These are phyloP conservation scores for Pyrenopolyporus hunteri DNA, from an alignment of 495 filamentous ascomycete genomes.

Conservation along the genomic window DNA sequence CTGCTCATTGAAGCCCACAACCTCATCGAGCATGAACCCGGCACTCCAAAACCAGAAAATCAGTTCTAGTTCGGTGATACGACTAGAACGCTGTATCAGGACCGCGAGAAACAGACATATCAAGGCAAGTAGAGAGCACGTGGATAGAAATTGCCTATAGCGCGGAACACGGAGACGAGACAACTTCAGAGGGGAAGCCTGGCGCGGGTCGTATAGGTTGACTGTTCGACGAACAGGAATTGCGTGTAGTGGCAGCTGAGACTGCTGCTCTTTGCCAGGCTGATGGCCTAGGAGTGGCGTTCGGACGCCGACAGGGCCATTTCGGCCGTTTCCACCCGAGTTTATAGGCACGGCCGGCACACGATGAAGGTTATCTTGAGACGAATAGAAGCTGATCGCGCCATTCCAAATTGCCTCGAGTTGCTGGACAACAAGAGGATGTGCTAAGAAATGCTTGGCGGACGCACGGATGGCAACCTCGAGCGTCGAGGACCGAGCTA, in stretches of 20 bases:
- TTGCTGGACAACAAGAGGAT: constrained; percentile 88
- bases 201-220: constrained; percentile 85
- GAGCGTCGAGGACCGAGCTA: constrained; percentile 83
- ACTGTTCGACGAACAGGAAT: constrained; percentile 71
- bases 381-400: constrained; percentile 88
- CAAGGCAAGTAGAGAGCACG: constrained; percentile 78
- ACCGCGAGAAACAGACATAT: constrained; percentile 85
- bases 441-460: constrained; percentile 86
- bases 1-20: constrained; percentile 91
- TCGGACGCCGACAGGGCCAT: constrained; percentile 38
- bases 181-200: constrained; percentile 88
- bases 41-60: constrained; percentile 97
- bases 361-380: constrained; percentile 81
- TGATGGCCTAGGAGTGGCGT: constrained; percentile 54
- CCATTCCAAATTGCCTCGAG: constrained; percentile 96
- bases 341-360: constrained; percentile 34
- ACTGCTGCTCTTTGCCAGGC: constrained; percentile 45
- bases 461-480: constrained; percentile 90
- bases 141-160: constrained; percentile 88
- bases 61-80: constrained; percentile 81
- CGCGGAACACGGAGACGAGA: constrained; percentile 87
- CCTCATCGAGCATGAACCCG: constrained; percentile 95
- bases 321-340: constrained; percentile 17
- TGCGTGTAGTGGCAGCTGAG: constrained; percentile 41
- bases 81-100: constrained; percentile 67